Evolutionary conservation across 257 asterid genomes (phyloP).

Genomic region (Fraxinus pennsylvanica): DNA sequence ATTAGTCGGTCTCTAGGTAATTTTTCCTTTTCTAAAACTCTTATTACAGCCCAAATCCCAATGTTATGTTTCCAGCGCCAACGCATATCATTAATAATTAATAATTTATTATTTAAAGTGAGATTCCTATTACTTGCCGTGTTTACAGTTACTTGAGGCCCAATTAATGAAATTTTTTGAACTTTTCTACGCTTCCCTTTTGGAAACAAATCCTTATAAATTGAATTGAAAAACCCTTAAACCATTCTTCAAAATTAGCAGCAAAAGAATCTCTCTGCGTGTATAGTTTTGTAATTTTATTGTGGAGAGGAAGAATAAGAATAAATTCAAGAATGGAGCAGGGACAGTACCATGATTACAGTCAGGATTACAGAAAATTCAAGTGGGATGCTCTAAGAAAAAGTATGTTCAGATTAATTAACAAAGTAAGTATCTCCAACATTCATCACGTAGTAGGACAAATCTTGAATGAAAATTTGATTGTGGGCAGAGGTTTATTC

Average conservation of each 20-base stretch:
- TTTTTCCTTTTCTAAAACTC: too few relatives aligned
- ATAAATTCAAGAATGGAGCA: not conserved
- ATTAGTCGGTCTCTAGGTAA: too few relatives aligned
- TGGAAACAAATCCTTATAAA: not conserved
- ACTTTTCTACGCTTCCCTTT: not conserved
- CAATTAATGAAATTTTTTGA: constrained; percentile 5
- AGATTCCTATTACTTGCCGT: not conserved
- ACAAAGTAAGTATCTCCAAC: constrained; percentile 18
- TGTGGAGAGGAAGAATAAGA: not conserved
- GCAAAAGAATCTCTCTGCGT: not conserved
- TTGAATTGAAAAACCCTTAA: not conserved
- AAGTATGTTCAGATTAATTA: constrained; percentile 20
- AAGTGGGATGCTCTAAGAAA: constrained; percentile 27
- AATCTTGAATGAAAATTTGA: constrained; percentile 19
- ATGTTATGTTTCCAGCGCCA: too few relatives aligned
- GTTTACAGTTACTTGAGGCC: constrained; percentile 22
- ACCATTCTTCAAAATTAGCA: too few relatives aligned
- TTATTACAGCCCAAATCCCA: too few relatives aligned
- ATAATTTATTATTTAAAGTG: too few relatives aligned
- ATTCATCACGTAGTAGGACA: constrained; percentile 18
- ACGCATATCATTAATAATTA: too few relatives aligned
- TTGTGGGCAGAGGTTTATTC: constrained; percentile 29
- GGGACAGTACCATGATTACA: not conserved
- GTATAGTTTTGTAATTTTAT: not conserved
- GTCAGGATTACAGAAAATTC: not conserved